Conservation (phyloP, 257 asterid genomes). For the Solanum microdontum region DNA sequence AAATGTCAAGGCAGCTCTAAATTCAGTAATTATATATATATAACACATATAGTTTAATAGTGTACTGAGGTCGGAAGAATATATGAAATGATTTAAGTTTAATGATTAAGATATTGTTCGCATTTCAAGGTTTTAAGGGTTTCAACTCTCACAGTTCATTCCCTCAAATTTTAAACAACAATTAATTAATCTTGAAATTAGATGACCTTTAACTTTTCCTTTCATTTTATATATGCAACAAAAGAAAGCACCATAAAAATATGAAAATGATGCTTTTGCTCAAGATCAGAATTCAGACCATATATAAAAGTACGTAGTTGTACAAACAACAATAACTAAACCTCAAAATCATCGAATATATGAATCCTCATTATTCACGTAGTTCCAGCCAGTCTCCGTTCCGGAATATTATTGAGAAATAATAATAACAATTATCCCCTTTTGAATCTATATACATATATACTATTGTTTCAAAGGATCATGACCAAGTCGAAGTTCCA, state of each 20-base stretch:
- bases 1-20: neutral
- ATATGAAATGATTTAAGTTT: neutral
- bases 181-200: neutral
- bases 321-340: neutral
- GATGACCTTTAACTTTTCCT: neutral
- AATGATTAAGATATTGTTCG: no score
- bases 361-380: no score
- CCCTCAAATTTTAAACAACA: neutral
- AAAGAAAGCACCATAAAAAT: neutral
- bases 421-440: neutral
- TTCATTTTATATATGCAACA: neutral
- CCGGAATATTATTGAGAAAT: neutral
- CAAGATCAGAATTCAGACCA: neutral
- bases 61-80: neutral
- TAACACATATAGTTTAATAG: neutral
- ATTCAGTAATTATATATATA: neutral
- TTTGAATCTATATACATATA: neutral
- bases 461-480: neutral
- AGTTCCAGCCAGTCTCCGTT: neutral
- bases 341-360: neutral
- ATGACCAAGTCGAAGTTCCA: constrained; percentile 75
- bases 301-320: neutral
- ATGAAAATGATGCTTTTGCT: neutral
- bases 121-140: neutral
- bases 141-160: neutral